These are phyloP conservation scores for Annulohypoxylon maeteangense DNA, from an alignment of 495 filamentous ascomycete species.

Conservation along the genomic window DNA sequence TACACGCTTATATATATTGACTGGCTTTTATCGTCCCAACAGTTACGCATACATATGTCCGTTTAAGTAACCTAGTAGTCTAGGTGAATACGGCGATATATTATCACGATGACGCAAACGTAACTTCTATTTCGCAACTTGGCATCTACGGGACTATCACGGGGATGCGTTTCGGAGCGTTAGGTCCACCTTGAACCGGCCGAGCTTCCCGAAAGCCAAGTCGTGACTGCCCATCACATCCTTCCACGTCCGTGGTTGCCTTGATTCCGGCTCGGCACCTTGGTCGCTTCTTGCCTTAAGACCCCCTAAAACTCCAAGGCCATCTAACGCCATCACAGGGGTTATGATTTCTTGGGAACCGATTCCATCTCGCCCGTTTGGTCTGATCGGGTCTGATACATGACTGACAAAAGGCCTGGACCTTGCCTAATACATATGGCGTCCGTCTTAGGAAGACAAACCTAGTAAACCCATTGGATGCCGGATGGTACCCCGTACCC, in stretches of 20 bases:
- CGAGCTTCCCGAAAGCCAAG: constrained; percentile 18
- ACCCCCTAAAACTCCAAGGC: background rate
- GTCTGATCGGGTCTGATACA: constrained; percentile 6
- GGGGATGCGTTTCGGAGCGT: constrained; percentile 21
- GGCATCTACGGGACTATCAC: constrained; percentile 3
- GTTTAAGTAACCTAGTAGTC: background rate
- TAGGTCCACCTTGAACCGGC: constrained; percentile 28
- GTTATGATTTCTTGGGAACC: constrained; percentile 10
- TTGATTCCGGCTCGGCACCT: constrained; percentile 40
- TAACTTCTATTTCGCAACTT: constrained; percentile 9
- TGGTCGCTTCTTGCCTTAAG: constrained; percentile 8
- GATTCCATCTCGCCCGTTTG: constrained; percentile 4
- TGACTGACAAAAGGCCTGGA: constrained; percentile 19
- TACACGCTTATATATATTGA: background rate
- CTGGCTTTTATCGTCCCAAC: background rate
- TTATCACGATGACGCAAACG: constrained; percentile 34
- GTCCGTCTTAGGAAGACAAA: constrained; percentile 9
- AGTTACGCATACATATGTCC: background rate
- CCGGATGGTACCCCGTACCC: constrained; percentile 34
- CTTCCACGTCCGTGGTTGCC: constrained; percentile 26
- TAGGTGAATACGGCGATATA: constrained; percentile 4
- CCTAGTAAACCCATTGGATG: constrained; percentile 18
- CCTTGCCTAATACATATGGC: constrained; percentile 19
- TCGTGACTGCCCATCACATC: background rate
- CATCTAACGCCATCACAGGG: background rate